Percentiles rank a stretch among this genome's conserved stretches.
phyloP scores from a whole-genome alignment of 1,284 basidiomycete species.

The Moniliella sp. region DNA sequence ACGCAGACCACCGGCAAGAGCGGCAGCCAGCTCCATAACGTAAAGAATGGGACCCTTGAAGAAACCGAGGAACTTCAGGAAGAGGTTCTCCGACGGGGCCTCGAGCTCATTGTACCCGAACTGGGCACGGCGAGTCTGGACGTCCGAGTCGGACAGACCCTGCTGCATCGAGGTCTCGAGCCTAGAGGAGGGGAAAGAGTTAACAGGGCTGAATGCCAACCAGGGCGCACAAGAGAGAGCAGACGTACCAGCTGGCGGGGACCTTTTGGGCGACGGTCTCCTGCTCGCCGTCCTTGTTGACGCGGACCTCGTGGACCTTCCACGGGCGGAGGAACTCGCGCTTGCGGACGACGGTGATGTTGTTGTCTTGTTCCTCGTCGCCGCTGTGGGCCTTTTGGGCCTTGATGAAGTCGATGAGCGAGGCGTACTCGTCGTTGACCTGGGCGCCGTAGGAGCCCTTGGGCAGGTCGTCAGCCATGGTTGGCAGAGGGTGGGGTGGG shows the following conservation, averaged over 20 bases:
- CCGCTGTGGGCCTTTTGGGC: constrained; percentile 12
- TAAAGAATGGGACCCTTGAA: constrained; percentile 36
- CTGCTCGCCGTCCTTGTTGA: constrained; percentile 33
- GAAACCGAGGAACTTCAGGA: constrained; percentile 38
- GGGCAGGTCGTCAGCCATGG: too few relatives aligned
- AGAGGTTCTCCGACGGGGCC: constrained; percentile 35
- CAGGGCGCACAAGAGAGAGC: too few relatives aligned
- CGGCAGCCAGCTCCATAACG: constrained; percentile 35
- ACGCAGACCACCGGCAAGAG: constrained; percentile 35
- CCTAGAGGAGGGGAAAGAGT: constrained; percentile 12
- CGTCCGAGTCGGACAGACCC: constrained; percentile 37
- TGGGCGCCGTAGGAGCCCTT: too few relatives aligned
- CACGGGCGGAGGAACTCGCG: constrained; percentile 23
- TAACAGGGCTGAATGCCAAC: too few relatives aligned
- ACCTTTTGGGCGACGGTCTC: constrained; percentile 28
- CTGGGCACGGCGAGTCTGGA: constrained; percentile 27
- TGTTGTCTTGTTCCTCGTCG: constrained; percentile 22
- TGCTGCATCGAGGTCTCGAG: constrained; percentile 39
- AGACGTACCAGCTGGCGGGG: constrained; percentile 25
- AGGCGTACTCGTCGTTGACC: constrained; percentile 24
- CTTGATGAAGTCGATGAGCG: constrained; percentile 27
- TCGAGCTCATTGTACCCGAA: constrained; percentile 36
- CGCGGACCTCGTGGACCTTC: constrained; percentile 28
- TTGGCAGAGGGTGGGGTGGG: too few relatives aligned
- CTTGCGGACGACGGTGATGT: constrained; percentile 24